Evolutionary conservation across 805 yeast species (phyloP).

Genomic region (Zygosaccharomyces kombuchaensis): DNA sequence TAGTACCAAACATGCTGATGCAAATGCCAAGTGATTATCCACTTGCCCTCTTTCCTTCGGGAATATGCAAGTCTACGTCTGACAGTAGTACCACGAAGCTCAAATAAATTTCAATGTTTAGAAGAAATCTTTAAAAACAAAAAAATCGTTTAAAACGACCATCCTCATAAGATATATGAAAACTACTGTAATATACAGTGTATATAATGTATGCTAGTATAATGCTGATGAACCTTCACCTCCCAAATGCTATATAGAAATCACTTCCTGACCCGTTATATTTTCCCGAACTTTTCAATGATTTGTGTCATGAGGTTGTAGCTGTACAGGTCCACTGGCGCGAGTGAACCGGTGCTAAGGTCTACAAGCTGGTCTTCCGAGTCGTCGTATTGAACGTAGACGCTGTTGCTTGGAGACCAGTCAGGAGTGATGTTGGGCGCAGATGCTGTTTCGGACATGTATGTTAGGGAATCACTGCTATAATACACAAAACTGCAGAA

Average conservation of each 20-base stretch:
- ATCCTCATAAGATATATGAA: background rate
- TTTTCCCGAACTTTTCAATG: conserved; percentile 24
- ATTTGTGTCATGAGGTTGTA: conserved; percentile 28
- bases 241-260: background rate
- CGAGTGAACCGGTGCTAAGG: conserved; percentile 28
- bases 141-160: background rate
- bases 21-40: conserved; percentile 3
- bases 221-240: background rate
- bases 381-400: conserved; percentile 13
- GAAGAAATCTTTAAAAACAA: background rate
- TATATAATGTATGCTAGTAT: background rate
- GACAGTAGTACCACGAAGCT: background rate
- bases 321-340: conserved; percentile 24
- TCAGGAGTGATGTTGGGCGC: background rate
- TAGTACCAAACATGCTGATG: conserved; percentile 21
- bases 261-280: conserved; percentile 10
- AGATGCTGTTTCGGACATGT: conserved; percentile 4
- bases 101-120: background rate
- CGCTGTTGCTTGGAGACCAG: background rate
- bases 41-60: background rate
- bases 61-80: background rate
- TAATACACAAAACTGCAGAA: too few relatives aligned
- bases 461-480: background rate
- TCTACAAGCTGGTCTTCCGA: conserved; percentile 33
- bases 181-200: background rate